Base-by-base conservation (phyloP, 768 basidiomycete species). In the Pulveroboletus sp. region DNA sequence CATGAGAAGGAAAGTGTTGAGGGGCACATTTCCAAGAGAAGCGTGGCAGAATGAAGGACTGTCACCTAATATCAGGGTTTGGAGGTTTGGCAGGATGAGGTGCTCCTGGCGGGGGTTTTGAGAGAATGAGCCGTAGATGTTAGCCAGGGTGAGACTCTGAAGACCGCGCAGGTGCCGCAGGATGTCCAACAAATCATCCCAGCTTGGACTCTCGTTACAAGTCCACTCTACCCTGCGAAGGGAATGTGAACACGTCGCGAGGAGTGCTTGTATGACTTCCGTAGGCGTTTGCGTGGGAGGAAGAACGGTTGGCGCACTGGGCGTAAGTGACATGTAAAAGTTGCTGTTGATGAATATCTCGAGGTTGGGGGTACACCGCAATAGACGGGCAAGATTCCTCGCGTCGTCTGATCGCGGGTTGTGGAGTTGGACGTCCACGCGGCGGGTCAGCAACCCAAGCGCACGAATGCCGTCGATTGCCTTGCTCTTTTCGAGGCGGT, bases 141-240 rank as follows among this genome's bases (percentile, higher is more conserved):
- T 71, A 2, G 67, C 60, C 13, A 78, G 65, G 24, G 71, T 69
- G 32, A 78, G 72, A 23, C 72, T 76, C 16, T 56, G 56, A 17
- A 78, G 69, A 39, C 66, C 58, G 1, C 59, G 65, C 17, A 71
- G 55, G 32, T 54, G 45, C 23, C 59, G 68, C 48, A 71, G 66
- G n/a, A 78, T 50, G 33, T 57, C 45, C 36, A 69, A 65, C 17
- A 78, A 48, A 52, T 77, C 73, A 19, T 58, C 46, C 58, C 71
- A 75, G 0, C 66, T 63, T 1, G 75, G 76, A 27, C 69, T 62
- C 52, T 78, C 76, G 9, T 72, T 72, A 19, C 71, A 68, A 8
- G 63, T 70, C 75, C 76, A 78, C 51, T 77, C 76, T 2, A 76
- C 42, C 23, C 76, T 67, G 37, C 66, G 68, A 12, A 78, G 62